Evolutionary conservation across 257 asterid genomes (phyloP), one percentile per base, ranked within the genome.

Genomic region (Ehretia macrophylla): DNA sequence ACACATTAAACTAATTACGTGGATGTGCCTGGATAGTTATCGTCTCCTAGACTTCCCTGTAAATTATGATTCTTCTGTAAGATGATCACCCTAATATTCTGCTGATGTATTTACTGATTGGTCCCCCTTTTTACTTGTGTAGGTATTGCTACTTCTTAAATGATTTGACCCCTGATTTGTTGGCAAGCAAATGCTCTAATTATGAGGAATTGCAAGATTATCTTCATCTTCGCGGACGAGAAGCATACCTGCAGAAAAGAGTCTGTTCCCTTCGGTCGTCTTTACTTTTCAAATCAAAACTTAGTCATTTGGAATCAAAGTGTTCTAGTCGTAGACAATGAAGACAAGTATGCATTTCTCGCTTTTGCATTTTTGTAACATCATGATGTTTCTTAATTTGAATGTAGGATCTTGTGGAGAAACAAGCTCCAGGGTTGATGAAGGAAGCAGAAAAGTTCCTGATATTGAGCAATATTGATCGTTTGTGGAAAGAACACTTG

Each of bases 401-500:
- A 14, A 59, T 37, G 65, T 65, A 92, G 99, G 97, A 82, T 69
- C 72, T 77, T 38, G 97, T 93, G 72, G 99, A 93, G 90, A 84
- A 83, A 69, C 87, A 93, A 73, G 94, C 95, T 62, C 97, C 95
- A 54, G 92, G 92, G 40, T 80, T 93, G 82, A 89, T 89, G 99
- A 89, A 83, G 72, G 97, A 93, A 60, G 99, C 97, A 72, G 99
- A 93, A 69, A 93, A 83, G 77, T 89, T 89, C 72, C 77, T 93
- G n/a, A 76, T 89, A 54, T 68, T 93, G 81, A 89, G 83, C 86
- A 93, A 93, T 77, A 85, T 93, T 17, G 99, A 93, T 69, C 88
- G 96, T 21, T 62, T 93, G 72, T 93, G 99, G 99, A 93, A 93
- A 79, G 99, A 89, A 59, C 99, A 93, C 82, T 79, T 93, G 96